Evolutionary conservation across 805 yeast species (phyloP), one percentile per base, ranked within the genome.

Genomic region (Lachancea dasiensis): DNA sequence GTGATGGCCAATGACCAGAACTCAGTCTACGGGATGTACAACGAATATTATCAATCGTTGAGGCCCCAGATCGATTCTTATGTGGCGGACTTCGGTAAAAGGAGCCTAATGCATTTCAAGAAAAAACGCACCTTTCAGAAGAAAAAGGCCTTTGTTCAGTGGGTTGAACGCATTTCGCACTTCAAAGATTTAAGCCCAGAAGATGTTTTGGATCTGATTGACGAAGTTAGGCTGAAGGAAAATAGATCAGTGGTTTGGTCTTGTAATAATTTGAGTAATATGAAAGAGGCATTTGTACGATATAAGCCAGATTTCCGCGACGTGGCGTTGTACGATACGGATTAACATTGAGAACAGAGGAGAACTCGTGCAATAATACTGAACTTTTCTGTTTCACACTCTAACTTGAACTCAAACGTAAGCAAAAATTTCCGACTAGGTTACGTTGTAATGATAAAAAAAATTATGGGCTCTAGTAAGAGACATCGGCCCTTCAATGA

Each of bases 51-150:
- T 16, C 43, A 39, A 26, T 42, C 46, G 11, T 30, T 42, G 27
- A 32, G 30, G 22, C 43, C 40, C 15, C 46, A 42, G 31, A 30
- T 42, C 17, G 40, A 39, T 15, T 17, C 40, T 14, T 42, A 19
- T 21, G 40, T 32, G 7, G 16, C 28, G n/a, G 46, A 42, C 29
- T 33, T 24, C 22, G 46, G 46, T 3, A 31, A 38, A 18, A 27
- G 32, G 15, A 28, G 34, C 13, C 26, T 42, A 18, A 40, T 34
- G 6, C 37, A 39, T n/a, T 42, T 42, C 20, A 23, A 24, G 26
- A 42, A 42, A 19, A 42, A 42, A 26, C 31, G 46, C 15, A 42
- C 46, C 6, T 42, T 39, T 22, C 46, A 42, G 20, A 42, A 42
- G 26, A 39, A 40, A 20, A 42, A 42, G 33, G 46, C 46, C 11